phyloP scores from a whole-genome alignment of 495 filamentous ascomycete genomes.

The Trichocladium uniseriatum region DNA sequence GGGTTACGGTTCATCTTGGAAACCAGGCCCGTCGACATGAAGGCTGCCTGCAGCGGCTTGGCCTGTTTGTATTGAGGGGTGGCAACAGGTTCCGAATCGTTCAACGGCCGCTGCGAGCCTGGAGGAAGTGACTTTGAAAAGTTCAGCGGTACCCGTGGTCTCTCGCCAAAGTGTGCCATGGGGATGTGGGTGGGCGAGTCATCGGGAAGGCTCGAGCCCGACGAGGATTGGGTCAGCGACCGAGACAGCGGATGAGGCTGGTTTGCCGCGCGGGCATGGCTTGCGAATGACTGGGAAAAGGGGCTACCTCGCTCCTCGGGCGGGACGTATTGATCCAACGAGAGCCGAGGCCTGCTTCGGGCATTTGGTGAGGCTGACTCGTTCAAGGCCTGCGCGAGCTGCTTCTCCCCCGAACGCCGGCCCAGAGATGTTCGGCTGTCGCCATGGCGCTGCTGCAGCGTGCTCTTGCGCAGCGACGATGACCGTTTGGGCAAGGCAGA shows the following conservation, averaged over 20 bases:
- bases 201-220: conserved; percentile 62
- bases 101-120: conserved; percentile 41
- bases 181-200: conserved; percentile 66
- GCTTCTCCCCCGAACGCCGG: conserved; percentile 37
- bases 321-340: conserved; percentile 62
- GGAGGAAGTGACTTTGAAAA: conserved; percentile 77
- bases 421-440: conserved; percentile 53
- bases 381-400: conserved; percentile 32
- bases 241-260: conserved; percentile 80
- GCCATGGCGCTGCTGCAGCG: conserved; percentile 66
- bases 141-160: conserved; percentile 39
- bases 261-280: conserved; percentile 40
- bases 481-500: conserved; percentile 42
- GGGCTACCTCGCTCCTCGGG: conserved; percentile 52
- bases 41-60: conserved; percentile 76
- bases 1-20: conserved; percentile 65
- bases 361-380: conserved; percentile 43
- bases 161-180: conserved; percentile 41
- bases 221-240: conserved; percentile 75
- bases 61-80: conserved; percentile 80
- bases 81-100: conserved; percentile 49
- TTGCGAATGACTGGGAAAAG: conserved; percentile 51
- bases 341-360: conserved; percentile 56
- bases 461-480: conserved; percentile 74
- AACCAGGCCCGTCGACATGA: conserved; percentile 88